Conservation (phyloP, 1,139 yeast species). For the Pichia sp. region DNA sequence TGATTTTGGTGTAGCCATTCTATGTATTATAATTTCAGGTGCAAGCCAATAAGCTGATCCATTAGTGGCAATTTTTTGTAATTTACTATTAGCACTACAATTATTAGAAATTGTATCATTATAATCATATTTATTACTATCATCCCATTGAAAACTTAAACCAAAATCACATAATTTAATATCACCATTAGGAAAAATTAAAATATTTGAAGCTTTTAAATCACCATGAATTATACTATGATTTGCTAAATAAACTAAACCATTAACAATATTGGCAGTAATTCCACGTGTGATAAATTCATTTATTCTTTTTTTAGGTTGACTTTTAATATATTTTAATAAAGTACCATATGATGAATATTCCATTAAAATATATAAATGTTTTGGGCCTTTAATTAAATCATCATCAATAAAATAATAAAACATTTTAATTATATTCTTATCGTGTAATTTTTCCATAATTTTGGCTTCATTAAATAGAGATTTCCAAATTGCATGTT, state of each 20-base stretch:
- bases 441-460: constrained; percentile 73
- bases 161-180: constrained; percentile 78
- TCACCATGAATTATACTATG: constrained; percentile 77
- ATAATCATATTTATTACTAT: constrained; percentile 7
- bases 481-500: constrained; percentile 7
- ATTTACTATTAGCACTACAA: constrained; percentile 13
- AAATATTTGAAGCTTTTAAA: constrained; percentile 72
- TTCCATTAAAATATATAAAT: constrained; percentile 42
- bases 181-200: constrained; percentile 51
- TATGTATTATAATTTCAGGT: constrained; percentile 61
- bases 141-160: constrained; percentile 48
- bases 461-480: constrained; percentile 80
- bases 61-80: constrained; percentile 31
- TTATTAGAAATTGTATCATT: constrained; percentile 8
- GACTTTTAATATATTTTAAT: constrained; percentile 52
- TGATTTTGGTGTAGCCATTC: constrained; percentile 49
- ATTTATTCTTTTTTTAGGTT: constrained; percentile 47
- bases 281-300: constrained; percentile 58
- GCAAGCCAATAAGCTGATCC: constrained; percentile 92
- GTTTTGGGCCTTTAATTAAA: background rate
- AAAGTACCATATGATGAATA: constrained; percentile 86
- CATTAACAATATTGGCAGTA: constrained; percentile 61
- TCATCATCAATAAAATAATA: constrained; percentile 60
- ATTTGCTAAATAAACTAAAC: constrained; percentile 60
- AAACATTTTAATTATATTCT: constrained; percentile 82